phyloP scores from a whole-genome alignment of 75 land plant species.

The Pinus tabuliformis region DNA sequence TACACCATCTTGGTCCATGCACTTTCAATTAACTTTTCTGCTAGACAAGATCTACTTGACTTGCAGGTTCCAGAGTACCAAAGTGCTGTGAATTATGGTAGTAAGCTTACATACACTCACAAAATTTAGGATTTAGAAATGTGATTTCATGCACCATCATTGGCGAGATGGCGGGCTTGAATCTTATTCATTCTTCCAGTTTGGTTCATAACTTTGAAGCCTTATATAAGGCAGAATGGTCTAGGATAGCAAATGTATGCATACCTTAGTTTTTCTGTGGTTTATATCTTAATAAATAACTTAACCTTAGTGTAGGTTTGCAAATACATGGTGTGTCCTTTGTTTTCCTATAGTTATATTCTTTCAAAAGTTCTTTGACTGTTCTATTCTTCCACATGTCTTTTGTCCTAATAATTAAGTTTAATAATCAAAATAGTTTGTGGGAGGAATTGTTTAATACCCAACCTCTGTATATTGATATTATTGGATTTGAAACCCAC shows the following conservation, averaged over 20 bases:
- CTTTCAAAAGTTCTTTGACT: not conserved
- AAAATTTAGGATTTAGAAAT: not conserved
- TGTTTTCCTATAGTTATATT: not conserved
- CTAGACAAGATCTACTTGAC: not conserved
- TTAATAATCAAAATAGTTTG: too few species aligned
- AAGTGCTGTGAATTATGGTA: not conserved
- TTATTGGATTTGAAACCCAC: too few species aligned
- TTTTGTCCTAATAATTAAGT: not conserved
- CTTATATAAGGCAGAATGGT: not conserved
- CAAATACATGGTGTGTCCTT: not conserved
- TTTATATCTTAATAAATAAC: not conserved
- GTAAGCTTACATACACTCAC: not conserved
- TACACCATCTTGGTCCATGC: not conserved
- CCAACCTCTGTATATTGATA: too few species aligned
- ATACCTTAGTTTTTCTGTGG: not conserved
- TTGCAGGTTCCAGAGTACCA: not conserved
- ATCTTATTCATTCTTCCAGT: not conserved
- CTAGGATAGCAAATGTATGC: not conserved
- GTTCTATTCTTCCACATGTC: not conserved
- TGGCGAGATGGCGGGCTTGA: not conserved
- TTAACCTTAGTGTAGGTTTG: not conserved
- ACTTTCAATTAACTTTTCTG: not conserved
- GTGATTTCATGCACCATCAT: not conserved
- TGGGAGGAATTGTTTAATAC: too few species aligned
- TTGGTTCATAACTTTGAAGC: not conserved